A percentile compares a stretch with the other conserved stretches of the same genome.
Conservation (phyloP, 208 protist genomes). For the Phytomonas sp. region DNA sequence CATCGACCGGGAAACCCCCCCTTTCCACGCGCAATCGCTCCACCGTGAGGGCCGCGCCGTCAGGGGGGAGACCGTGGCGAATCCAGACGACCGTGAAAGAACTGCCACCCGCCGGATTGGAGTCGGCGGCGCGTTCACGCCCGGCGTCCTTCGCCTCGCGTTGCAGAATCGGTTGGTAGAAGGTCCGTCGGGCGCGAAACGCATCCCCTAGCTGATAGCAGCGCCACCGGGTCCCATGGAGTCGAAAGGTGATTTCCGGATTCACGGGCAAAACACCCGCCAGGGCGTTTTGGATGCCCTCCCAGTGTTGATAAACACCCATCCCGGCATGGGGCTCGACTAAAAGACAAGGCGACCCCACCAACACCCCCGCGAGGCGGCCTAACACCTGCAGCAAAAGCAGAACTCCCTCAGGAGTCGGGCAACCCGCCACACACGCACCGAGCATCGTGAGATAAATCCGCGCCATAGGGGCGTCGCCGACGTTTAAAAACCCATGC, state of each 20-base stretch:
- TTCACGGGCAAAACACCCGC: too few species aligned
- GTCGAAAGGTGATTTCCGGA: not conserved
- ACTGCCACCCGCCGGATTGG: not conserved
- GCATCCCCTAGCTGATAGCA: not conserved
- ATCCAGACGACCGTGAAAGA: too few species aligned
- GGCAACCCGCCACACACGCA: slow-evolving; percentile 24
- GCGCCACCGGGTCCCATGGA: not conserved
- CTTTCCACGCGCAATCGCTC: too few species aligned
- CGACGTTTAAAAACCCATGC: slow-evolving; percentile 19
- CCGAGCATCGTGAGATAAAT: slow-evolving; percentile 34
- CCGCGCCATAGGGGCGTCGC: slow-evolving; percentile 47
- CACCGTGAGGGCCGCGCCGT: too few species aligned
- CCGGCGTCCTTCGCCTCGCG: not conserved
- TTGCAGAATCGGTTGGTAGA: not conserved
- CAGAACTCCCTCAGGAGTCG: slow-evolving; percentile 20
- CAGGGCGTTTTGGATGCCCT: too few species aligned
- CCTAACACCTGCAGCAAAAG: slow-evolving; percentile 25
- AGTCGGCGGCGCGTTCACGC: not conserved
- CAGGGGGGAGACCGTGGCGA: too few species aligned
- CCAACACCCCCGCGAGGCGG: slow-evolving; percentile 20
- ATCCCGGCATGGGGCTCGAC: not conserved
- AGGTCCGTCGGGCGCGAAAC: not conserved
- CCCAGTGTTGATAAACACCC: not conserved
- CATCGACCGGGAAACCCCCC: too few species aligned
- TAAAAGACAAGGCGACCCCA: not conserved